Evolutionary conservation across 148 eudicot genomes (phyloP).

Genomic region (Silene uniflora): DNA sequence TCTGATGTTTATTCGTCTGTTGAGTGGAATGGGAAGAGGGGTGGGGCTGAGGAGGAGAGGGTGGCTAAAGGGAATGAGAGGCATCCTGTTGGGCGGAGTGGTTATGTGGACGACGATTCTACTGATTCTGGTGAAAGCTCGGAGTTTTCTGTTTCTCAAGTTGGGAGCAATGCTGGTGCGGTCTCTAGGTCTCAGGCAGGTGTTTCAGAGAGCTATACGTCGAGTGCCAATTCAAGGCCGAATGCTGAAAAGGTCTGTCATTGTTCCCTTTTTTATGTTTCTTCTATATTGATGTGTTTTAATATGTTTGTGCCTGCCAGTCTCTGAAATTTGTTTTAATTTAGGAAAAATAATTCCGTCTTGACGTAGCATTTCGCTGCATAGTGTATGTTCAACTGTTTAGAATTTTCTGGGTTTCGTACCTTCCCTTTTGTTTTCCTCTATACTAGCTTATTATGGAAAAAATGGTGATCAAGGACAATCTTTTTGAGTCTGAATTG

Average conservation of each 20-base stretch:
- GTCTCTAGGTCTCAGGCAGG: slow-evolving; percentile 31
- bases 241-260: slow-evolving; percentile 47
- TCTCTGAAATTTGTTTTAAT: neutral
- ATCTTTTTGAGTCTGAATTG: no score
- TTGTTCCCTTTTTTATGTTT: neutral
- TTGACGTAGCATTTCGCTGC: neutral
- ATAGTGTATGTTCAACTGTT: neutral
- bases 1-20: slow-evolving; percentile 82
- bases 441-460: neutral
- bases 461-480: neutral
- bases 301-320: neutral
- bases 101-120: slow-evolving; percentile 48
- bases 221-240: slow-evolving; percentile 42
- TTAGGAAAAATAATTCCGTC: neutral
- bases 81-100: slow-evolving; percentile 36
- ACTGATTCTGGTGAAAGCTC: slow-evolving; percentile 62
- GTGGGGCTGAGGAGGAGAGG: slow-evolving; percentile 33
- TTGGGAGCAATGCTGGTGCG: slow-evolving; percentile 36
- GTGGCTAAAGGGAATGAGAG: slow-evolving; percentile 41
- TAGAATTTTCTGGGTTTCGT: neutral
- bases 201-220: slow-evolving; percentile 44
- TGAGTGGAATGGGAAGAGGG: slow-evolving; percentile 50
- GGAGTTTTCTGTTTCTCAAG: slow-evolving; percentile 58
- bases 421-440: neutral
- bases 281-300: neutral